Percentiles rank a stretch among this genome's conserved stretches.
Conservation (phyloP, 192 early-diverging fungal genomes). For the Podila clonocystis region DNA sequence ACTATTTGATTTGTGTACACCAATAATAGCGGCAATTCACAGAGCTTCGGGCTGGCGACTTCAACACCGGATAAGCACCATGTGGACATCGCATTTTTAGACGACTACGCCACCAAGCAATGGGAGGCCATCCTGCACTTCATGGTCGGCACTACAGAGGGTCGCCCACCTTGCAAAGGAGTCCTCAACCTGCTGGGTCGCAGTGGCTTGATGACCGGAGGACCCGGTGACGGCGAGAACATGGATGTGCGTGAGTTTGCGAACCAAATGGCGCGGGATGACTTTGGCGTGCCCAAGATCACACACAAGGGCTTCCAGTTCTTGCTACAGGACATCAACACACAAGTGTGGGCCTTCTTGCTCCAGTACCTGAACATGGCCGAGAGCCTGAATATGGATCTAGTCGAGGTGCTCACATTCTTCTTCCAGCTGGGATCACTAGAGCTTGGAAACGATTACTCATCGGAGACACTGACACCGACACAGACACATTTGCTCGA, state of each 20-base stretch:
- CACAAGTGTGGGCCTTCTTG: conserved; percentile 96
- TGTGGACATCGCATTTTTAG: conserved; percentile 78
- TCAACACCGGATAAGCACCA: conserved; percentile 66
- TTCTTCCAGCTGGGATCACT: conserved; percentile 92
- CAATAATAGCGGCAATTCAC: conserved; percentile 75
- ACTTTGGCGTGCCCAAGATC: conserved; percentile 68
- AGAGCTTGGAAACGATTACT: conserved; percentile 91
- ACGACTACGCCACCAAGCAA: conserved; percentile 79
- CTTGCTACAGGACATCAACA: conserved; percentile 90
- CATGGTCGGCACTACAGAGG: conserved; percentile 87
- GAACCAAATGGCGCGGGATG: conserved; percentile 30
- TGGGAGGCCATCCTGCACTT: conserved; percentile 97
- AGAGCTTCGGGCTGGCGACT: conserved; percentile 85
- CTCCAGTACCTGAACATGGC: conserved; percentile 93
- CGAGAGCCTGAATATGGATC: conserved; percentile 81
- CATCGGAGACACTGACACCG: conserved; percentile 82
- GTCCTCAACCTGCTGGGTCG: conserved; percentile 77
- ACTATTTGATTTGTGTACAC: not conserved
- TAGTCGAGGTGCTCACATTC: conserved; percentile 94
- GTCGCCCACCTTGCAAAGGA: conserved; percentile 71
- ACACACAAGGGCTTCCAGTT: conserved; percentile 99
- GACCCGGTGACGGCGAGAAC: conserved; percentile 14
- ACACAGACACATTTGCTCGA: conserved; percentile 87
- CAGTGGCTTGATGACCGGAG: conserved; percentile 78
- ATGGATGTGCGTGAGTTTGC: conserved; percentile 39